phyloP scores from a whole-genome alignment of 129 eudicot species.

The Saussurea involucrata region DNA sequence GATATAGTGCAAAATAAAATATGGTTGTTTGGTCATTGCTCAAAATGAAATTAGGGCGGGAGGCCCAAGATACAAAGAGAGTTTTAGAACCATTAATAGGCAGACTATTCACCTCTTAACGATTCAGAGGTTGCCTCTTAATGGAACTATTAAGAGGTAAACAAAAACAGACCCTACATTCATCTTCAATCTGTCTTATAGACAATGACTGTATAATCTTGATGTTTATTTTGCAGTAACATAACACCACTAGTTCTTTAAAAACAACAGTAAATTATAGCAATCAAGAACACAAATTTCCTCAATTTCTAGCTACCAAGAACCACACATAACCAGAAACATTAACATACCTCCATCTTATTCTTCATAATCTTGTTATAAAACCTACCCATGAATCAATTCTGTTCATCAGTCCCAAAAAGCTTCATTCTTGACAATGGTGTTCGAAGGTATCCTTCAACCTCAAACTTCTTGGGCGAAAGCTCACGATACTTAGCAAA shows the following conservation, averaged over 20 bases:
- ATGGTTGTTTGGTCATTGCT: too few relatives aligned
- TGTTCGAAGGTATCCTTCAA: conserved; percentile 59
- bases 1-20: too few relatives aligned
- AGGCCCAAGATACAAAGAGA: too few relatives aligned
- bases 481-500: conserved; percentile 68
- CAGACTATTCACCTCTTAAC: too few relatives aligned
- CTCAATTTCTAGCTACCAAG: conserved; percentile 10
- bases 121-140: too few relatives aligned
- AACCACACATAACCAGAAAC: conserved; percentile 13
- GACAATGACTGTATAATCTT: neutral
- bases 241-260: neutral
- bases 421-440: conserved; percentile 75
- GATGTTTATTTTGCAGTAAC: conserved; percentile 19
- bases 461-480: conserved; percentile 67
- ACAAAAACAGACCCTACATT: too few relatives aligned
- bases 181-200: conserved; percentile 4
- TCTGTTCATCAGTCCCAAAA: conserved; percentile 43
- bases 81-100: too few relatives aligned
- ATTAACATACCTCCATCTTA: conserved; percentile 25
- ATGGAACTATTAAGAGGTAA: too few relatives aligned
- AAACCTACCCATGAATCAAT: neutral
- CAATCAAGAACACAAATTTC: conserved; percentile 14
- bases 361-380: neutral
- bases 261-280: neutral
- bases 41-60: too few relatives aligned